phyloP scores from a whole-genome alignment of 495 filamentous ascomycete species.

The Aspergillus asperescens region DNA sequence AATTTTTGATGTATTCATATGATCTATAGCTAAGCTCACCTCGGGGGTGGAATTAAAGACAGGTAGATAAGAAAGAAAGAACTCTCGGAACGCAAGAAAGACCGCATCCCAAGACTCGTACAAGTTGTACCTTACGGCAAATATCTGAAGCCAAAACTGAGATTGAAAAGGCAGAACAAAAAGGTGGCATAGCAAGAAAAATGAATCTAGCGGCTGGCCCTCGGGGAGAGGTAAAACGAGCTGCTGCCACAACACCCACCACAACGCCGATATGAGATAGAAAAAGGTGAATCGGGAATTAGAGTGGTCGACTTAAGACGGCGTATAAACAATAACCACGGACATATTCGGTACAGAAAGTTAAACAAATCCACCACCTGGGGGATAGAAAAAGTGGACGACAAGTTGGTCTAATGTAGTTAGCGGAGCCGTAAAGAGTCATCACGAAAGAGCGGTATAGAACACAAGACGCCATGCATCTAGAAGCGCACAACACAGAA shows the following conservation, averaged over 20 bases:
- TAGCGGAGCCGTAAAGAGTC: constrained; percentile 8
- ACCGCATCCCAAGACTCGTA: not conserved
- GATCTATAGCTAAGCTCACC: constrained; percentile 1
- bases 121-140: constrained; percentile 4
- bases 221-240: constrained; percentile 7
- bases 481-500: constrained; percentile 1
- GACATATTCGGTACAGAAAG: constrained; percentile 6
- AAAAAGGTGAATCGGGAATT: not conserved
- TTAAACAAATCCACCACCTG: constrained; percentile 12
- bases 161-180: constrained; percentile 3
- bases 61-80: constrained; percentile 7
- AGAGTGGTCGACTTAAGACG: constrained; percentile 4
- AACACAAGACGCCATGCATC: constrained; percentile 8
- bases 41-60: constrained; percentile 10
- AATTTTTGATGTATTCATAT: not conserved
- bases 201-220: constrained; percentile 17
- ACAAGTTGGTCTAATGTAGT: constrained; percentile 6
- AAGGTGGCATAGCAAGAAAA: constrained; percentile 1
- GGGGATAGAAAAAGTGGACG: constrained; percentile 3
- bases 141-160: not conserved
- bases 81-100: constrained; percentile 1
- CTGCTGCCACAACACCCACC: constrained; percentile 11
- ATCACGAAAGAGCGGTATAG: constrained; percentile 13
- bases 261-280: constrained; percentile 21
- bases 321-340: not conserved